Evolutionary conservation across 2,329 filamentous ascomycete genomes (phyloP), one percentile per base, ranked within the genome.

Genomic region (Thermomyces lanuginosus): DNA sequence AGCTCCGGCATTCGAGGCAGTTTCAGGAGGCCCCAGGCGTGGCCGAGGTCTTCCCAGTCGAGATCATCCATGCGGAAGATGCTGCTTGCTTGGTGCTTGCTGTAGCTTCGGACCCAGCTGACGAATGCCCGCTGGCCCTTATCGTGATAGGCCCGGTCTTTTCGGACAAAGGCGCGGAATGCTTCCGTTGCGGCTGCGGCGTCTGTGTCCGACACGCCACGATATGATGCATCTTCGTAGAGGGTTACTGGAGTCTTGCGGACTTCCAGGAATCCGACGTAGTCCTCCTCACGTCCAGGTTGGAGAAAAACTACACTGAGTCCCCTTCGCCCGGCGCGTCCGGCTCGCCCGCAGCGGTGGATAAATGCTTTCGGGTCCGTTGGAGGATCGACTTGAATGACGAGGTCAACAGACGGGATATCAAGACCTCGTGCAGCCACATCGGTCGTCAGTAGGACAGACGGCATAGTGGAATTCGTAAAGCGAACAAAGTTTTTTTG

Each of bases 1-100:
- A 81, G 58, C 51, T 98, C 89, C 0, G 89, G 86, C 89, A 98
- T 98, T 46, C 78, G 82, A 3, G 89, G 89, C 36, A 95, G 64
- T 26, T 74, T 74, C 2, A 93, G 61, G 1, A 98, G 62, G 2
- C 81, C 89, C 81, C 86, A 98, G 1, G 76, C 78, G 28, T 71
- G 63, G 1, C 74, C 86, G 1, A 89, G 63, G 28, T 83, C 76
- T 4, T 66, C 58, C 89, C 89, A 98, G 49, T 92, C 76, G 9
- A 93, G 63, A 42, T 91, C 82, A 3, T 64, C 51, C 2, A 82
- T 61, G 7, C 78, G 72, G 60, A 98, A 98, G 39, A 98, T 95
- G 43, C 82, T 91, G 33, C 72, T 76, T 1, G 86, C 83, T 38
- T 84, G 73, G 44, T 95, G 89, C 43, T 89, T 91, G 46, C 72